Conservation (phyloP, 2,329 filamentous ascomycete genomes). For the Phialocephala sp. region DNA sequence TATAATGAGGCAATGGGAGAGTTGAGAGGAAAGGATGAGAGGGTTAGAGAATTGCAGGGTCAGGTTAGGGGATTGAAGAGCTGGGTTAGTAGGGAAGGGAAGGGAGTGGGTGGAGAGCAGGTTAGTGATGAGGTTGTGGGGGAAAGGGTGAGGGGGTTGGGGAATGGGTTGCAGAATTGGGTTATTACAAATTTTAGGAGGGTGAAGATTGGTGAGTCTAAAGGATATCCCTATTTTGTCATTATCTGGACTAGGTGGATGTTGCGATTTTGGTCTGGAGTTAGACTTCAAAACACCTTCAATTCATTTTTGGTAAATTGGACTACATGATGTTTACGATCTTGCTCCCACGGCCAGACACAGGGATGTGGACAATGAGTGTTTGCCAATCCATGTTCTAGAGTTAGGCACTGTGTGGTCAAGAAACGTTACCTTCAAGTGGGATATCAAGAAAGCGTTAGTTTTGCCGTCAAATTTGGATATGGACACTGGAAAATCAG, state of each 20-base stretch:
- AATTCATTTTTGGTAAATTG: not conserved
- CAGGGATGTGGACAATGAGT: too few species aligned
- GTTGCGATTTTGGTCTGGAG: not conserved
- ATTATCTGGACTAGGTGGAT: not conserved
- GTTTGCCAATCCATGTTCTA: not conserved
- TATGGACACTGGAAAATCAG: too few species aligned
- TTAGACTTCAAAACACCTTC: not conserved
- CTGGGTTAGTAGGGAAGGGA: slow-evolving; percentile 71
- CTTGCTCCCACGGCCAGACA: too few species aligned
- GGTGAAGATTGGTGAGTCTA: slow-evolving; percentile 54
- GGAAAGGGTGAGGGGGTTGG: slow-evolving; percentile 64
- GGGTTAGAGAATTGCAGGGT: slow-evolving; percentile 58
- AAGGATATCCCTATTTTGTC: slow-evolving; percentile 5
- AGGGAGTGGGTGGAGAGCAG: slow-evolving; percentile 57
- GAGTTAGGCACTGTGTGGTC: not conserved
- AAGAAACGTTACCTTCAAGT: too few species aligned
- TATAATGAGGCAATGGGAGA: slow-evolving; percentile 55
- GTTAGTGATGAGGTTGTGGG: slow-evolving; percentile 70
- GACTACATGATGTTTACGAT: not conserved
- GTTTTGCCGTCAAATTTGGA: too few species aligned
- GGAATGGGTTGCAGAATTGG: slow-evolving; percentile 76
- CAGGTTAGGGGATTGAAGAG: slow-evolving; percentile 73
- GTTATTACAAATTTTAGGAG: slow-evolving; percentile 72
- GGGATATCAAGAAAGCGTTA: too few species aligned
- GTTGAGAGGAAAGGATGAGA: slow-evolving; percentile 58